These are phyloP conservation scores for Karstenula rhodostoma DNA, from an alignment of 2,329 filamentous ascomycete species.

Conservation along the genomic window DNA sequence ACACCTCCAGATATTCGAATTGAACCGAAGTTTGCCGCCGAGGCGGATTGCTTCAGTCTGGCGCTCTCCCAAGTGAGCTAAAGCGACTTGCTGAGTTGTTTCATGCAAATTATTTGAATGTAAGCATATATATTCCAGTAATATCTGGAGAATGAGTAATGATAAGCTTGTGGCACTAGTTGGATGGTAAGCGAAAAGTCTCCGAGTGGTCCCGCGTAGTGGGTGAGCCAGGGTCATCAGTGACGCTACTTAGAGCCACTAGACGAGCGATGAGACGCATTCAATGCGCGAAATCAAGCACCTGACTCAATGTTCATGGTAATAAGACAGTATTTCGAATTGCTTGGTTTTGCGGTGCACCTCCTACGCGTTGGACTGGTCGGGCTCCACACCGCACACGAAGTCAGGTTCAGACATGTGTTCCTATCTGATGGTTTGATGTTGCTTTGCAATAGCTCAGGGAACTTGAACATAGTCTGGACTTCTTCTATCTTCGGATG, in stretches of 20 bases:
- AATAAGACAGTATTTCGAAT: not conserved
- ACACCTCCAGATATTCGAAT: conserved; percentile 16
- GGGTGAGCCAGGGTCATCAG: not conserved
- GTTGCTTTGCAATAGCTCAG: too few species aligned
- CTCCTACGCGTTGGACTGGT: too few species aligned
- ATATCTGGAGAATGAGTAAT: not conserved
- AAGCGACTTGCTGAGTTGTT: conserved; percentile 10
- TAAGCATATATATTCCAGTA: not conserved
- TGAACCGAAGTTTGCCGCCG: conserved; percentile 14
- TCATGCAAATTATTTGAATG: not conserved
- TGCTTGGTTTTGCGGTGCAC: too few species aligned
- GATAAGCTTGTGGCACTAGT: not conserved
- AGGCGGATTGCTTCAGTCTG: conserved; percentile 18
- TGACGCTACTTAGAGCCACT: not conserved
- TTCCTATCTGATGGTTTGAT: too few species aligned
- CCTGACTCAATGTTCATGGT: not conserved
- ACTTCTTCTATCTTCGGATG: too few species aligned
- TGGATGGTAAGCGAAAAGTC: not conserved
- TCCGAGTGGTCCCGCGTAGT: conserved; percentile 5
- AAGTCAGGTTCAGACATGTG: too few species aligned
- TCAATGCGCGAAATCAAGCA: not conserved
- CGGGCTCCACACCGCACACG: too few species aligned
- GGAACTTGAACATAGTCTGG: too few species aligned
- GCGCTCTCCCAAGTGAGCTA: conserved; percentile 22
- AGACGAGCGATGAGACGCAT: not conserved